These are phyloP conservation scores for Rhipidocladum racemiflorum DNA, from an alignment of 176 grass and related monocot genomes.

Conservation along the genomic window DNA sequence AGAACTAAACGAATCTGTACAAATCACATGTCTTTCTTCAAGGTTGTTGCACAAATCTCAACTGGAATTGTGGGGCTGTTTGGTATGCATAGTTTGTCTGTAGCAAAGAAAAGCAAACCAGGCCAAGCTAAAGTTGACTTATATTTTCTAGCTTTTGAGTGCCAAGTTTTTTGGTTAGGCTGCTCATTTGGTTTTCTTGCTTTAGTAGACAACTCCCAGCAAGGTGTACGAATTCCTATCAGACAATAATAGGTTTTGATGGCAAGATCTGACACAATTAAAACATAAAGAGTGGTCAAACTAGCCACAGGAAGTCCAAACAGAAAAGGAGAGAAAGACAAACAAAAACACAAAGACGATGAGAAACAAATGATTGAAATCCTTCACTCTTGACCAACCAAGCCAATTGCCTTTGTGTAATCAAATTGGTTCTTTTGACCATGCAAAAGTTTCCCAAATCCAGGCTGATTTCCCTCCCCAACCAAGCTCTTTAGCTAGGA, in stretches of 20 bases:
- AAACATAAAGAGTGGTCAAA: background rate
- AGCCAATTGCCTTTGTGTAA: background rate
- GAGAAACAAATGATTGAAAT: background rate
- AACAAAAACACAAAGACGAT: background rate
- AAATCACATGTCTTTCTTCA: background rate
- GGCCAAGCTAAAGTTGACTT: background rate
- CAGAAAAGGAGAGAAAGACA: background rate
- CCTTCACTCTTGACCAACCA: background rate
- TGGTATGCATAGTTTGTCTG: background rate
- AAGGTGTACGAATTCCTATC: background rate
- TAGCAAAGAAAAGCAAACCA: background rate
- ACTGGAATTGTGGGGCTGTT: background rate
- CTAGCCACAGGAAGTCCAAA: background rate
- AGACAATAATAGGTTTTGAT: background rate
- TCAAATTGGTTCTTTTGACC: background rate
- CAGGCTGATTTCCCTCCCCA: background rate
- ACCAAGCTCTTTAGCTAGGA: background rate
- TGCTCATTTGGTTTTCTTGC: background rate
- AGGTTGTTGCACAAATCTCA: slow-evolving; percentile 23
- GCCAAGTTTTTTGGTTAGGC: background rate
- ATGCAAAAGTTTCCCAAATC: background rate
- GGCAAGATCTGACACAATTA: background rate
- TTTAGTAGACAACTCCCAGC: background rate
- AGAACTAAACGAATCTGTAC: background rate
- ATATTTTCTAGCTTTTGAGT: background rate